Conservation (phyloP, 805 yeast genomes). For the Jamesozyma lodderae region DNA sequence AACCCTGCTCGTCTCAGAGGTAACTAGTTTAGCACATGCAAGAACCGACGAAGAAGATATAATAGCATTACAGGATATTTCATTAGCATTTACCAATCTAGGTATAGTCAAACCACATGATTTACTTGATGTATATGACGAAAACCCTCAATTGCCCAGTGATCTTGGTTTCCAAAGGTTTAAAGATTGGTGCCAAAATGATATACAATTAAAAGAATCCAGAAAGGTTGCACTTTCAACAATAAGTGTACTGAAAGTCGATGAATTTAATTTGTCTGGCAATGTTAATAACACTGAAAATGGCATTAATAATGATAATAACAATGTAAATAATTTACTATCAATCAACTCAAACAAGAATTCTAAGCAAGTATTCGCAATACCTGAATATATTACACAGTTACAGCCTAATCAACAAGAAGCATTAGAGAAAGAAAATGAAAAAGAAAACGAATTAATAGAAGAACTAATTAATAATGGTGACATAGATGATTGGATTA, state of each 20-base stretch:
- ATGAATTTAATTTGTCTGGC: background rate
- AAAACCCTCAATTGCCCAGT: slow-evolving; percentile 36
- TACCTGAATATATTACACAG: slow-evolving; percentile 29
- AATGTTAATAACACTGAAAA: background rate
- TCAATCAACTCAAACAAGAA: slow-evolving; percentile 2
- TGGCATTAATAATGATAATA: background rate
- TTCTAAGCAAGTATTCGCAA: slow-evolving; percentile 3
- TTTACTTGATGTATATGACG: slow-evolving; percentile 43
- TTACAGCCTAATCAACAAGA: slow-evolving; percentile 12
- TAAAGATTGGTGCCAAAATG: slow-evolving; percentile 45
- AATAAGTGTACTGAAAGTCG: background rate
- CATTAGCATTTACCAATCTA: slow-evolving; percentile 57
- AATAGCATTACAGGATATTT: slow-evolving; percentile 50
- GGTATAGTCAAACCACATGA: slow-evolving; percentile 55
- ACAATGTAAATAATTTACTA: background rate
- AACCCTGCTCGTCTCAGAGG: slow-evolving; percentile 41
- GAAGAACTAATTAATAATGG: slow-evolving; percentile 27
- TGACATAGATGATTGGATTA: slow-evolving; percentile 33
- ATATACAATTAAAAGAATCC: slow-evolving; percentile 37
- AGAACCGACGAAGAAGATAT: slow-evolving; percentile 37
- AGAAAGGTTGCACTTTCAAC: slow-evolving; percentile 32
- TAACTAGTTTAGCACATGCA: slow-evolving; percentile 41
- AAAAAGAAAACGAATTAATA: slow-evolving; percentile 18
- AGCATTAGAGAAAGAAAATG: slow-evolving; percentile 11
- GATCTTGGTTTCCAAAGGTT: slow-evolving; percentile 42